Conservation (phyloP, 495 filamentous ascomycete genomes). For the Trichoderma orchidacearum region DNA sequence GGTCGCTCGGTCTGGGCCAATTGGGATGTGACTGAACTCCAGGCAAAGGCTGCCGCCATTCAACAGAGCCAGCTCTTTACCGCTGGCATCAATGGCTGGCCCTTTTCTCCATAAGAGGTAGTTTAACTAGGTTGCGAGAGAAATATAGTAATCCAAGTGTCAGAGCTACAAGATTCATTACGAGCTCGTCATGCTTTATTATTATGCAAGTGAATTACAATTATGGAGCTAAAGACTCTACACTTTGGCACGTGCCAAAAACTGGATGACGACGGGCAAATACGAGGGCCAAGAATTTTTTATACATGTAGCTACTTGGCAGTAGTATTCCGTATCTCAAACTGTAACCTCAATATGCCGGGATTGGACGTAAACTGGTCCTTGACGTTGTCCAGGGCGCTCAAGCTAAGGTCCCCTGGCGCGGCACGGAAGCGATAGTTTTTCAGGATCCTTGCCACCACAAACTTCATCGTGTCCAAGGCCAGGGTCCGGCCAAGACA, state of each 20-base stretch:
- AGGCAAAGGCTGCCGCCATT: not conserved
- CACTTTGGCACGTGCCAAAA: too few species aligned
- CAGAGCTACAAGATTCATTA: too few species aligned
- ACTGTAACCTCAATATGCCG: conserved; percentile 7
- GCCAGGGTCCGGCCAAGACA: conserved; percentile 42
- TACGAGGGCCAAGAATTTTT: too few species aligned
- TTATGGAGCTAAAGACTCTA: too few species aligned
- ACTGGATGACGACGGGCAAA: too few species aligned
- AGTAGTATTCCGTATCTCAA: not conserved
- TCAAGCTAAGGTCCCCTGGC: conserved; percentile 27
- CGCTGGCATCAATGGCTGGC: not conserved
- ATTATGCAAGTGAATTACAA: too few species aligned
- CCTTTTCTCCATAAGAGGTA: not conserved
- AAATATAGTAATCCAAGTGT: not conserved
- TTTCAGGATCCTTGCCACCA: conserved; percentile 20
- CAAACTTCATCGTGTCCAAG: conserved; percentile 31
- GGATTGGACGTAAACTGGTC: conserved; percentile 30
- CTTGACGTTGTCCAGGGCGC: conserved; percentile 17
- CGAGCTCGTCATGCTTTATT: too few species aligned
- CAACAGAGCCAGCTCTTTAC: not conserved
- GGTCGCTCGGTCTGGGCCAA: conserved; percentile 26
- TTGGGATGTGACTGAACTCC: conserved; percentile 35
- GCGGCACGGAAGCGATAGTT: conserved; percentile 27
- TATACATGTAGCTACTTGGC: too few species aligned
- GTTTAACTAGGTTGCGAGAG: not conserved